These are phyloP conservation scores for Aspergillus heteromorphus DNA, from an alignment of 495 filamentous ascomycete genomes.

Conservation along the genomic window DNA sequence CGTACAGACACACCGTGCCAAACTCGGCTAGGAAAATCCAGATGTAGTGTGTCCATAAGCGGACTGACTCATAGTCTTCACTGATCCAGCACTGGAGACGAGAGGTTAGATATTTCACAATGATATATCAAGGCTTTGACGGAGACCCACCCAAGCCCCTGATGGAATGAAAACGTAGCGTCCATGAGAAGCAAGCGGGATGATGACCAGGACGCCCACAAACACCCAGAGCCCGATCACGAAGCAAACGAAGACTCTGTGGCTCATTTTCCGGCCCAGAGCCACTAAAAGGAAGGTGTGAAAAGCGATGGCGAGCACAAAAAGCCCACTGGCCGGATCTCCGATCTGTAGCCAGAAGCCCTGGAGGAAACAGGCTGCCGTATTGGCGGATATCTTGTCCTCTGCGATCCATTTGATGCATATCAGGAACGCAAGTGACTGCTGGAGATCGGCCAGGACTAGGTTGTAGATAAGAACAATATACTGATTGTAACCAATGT, in stretches of 20 bases:
- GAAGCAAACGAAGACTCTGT: constrained; percentile 44
- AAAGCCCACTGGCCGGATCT: constrained; percentile 63
- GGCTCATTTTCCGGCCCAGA: constrained; percentile 50
- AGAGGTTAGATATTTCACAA: too few species aligned
- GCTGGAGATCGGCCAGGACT: constrained; percentile 67
- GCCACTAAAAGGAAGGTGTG: constrained; percentile 67
- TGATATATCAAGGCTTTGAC: not conserved
- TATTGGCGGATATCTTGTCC: constrained; percentile 52
- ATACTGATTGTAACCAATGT: constrained; percentile 63
- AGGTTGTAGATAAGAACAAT: constrained; percentile 70
- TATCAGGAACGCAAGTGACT: constrained; percentile 61
- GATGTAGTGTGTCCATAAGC: constrained; percentile 71
- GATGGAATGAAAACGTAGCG: constrained; percentile 57
- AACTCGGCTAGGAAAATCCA: constrained; percentile 72
- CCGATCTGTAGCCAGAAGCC: constrained; percentile 67
- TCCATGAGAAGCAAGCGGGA: constrained; percentile 50
- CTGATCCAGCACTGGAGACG: constrained; percentile 63
- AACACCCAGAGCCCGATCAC: constrained; percentile 56
- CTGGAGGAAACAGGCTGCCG: constrained; percentile 60
- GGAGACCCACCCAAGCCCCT: constrained; percentile 51
- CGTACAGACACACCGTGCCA: constrained; percentile 59
- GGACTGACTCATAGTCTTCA: constrained; percentile 50
- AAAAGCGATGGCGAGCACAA: constrained; percentile 63
- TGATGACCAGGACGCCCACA: constrained; percentile 49
- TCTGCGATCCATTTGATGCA: constrained; percentile 55